Conservation (phyloP, 352 stramenopile genomes). For the Phytophthora pisi region DNA sequence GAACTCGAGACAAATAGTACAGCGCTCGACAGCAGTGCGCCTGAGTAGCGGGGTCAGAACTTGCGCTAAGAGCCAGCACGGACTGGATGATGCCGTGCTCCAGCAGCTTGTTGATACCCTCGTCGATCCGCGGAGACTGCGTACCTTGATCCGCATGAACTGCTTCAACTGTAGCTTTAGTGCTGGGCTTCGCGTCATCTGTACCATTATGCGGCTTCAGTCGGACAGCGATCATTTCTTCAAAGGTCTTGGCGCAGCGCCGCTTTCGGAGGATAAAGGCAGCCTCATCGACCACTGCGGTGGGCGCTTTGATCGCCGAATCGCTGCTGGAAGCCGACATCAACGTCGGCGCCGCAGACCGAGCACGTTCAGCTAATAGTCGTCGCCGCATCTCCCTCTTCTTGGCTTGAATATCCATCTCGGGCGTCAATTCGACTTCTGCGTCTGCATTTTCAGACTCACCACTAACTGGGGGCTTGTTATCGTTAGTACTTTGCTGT, state of each 20-base stretch:
- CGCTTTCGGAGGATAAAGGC: constrained; percentile 61
- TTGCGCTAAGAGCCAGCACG: constrained; percentile 49
- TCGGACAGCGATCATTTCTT: constrained; percentile 70
- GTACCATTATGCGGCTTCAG: constrained; percentile 20
- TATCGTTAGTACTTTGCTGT: constrained; percentile 6
- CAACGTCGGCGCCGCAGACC: constrained; percentile 20
- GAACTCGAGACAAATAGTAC: constrained; percentile 60
- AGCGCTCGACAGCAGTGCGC: constrained; percentile 71
- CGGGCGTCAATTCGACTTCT: constrained; percentile 3
- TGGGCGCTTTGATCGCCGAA: constrained; percentile 6
- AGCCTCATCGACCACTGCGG: constrained; percentile 25
- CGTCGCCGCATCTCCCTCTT: constrained; percentile 29
- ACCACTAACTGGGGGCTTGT: not conserved
- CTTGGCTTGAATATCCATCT: constrained; percentile 23
- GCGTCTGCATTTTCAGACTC: constrained; percentile 2
- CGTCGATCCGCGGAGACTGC: constrained; percentile 11
- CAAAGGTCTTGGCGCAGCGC: constrained; percentile 76
- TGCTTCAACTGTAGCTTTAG: constrained; percentile 4
- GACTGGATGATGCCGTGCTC: constrained; percentile 75
- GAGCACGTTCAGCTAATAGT: constrained; percentile 30
- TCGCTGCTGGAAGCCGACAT: constrained; percentile 19
- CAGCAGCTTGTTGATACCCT: constrained; percentile 48
- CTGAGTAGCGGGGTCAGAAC: constrained; percentile 56
- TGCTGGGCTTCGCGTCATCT: not conserved
- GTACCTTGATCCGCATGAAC: constrained; percentile 2